Conservation (phyloP, 257 asterid species). For the Gynochthodes officinalis region DNA sequence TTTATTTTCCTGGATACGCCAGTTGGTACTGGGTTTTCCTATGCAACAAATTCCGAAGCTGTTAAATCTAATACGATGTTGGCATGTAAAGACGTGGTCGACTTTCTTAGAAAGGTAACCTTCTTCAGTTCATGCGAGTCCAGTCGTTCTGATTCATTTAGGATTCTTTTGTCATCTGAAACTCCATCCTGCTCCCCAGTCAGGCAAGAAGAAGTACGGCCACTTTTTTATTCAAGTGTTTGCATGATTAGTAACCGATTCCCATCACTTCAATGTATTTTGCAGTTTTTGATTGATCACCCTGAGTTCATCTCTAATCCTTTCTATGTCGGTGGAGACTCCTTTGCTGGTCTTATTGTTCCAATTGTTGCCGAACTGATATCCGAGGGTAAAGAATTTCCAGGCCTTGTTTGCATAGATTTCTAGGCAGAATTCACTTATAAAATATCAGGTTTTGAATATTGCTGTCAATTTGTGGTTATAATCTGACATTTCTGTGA, state of each 20-base stretch:
- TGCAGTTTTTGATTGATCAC: constrained; percentile 40
- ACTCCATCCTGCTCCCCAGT: no score
- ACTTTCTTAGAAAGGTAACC: constrained; percentile 22
- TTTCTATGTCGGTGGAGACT: constrained; percentile 41
- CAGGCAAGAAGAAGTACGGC: no score
- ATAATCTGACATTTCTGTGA: neutral
- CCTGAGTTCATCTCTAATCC: constrained; percentile 34
- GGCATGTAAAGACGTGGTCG: constrained; percentile 11
- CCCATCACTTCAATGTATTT: neutral
- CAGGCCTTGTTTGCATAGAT: neutral
- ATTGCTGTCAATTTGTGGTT: neutral
- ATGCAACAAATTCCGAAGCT: constrained; percentile 14
- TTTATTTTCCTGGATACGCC: constrained; percentile 20
- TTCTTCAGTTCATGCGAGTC: neutral
- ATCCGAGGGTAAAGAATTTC: constrained; percentile 29
- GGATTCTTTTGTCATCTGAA: no score
- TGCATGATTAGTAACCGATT: neutral
- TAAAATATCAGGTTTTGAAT: neutral
- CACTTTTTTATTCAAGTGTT: no score
- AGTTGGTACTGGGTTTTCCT: constrained; percentile 26
- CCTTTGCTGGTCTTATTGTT: constrained; percentile 33
- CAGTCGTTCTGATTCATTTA: neutral
- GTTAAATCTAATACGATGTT: constrained; percentile 1
- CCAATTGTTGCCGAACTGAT: constrained; percentile 33
- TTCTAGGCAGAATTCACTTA: neutral